Evolutionary conservation across 129 eudicot genomes (phyloP).

Genomic region (Centella asiatica): DNA sequence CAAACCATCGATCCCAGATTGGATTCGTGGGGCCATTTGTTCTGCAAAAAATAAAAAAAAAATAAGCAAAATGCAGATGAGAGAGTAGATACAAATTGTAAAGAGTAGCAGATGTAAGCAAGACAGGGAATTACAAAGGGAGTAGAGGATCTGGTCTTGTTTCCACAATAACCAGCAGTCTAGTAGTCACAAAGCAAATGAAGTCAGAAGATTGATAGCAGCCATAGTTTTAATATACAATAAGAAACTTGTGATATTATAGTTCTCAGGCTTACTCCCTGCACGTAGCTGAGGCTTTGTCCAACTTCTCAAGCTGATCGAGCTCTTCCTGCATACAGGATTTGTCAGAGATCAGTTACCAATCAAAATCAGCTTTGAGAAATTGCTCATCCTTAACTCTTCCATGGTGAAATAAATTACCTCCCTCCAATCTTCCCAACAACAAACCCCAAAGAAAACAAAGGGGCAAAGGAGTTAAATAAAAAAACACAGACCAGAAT

Average conservation of each 20-base stretch:
- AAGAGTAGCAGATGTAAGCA: constrained; percentile 9
- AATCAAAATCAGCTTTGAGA: too few species aligned
- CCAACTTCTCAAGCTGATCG: constrained; percentile 82
- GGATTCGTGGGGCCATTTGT: constrained; percentile 79
- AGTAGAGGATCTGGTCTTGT: constrained; percentile 88
- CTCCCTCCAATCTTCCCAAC: too few species aligned
- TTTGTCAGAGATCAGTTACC: neutral
- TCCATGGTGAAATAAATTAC: too few species aligned
- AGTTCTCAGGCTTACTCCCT: constrained; percentile 60
- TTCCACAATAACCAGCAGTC: constrained; percentile 48
- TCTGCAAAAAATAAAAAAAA: constrained; percentile 29
- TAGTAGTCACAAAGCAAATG: constrained; percentile 18
- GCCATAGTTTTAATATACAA: neutral
- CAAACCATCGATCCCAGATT: constrained; percentile 97
- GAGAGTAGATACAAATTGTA: neutral
- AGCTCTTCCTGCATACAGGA: constrained; percentile 63
- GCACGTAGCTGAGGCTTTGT: constrained; percentile 71
- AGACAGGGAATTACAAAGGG: constrained; percentile 45
- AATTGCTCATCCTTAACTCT: too few species aligned
- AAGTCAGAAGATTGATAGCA: constrained; percentile 1
- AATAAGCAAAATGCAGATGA: neutral
- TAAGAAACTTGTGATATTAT: neutral
- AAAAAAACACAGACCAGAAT: too few species aligned
- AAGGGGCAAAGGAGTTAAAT: too few species aligned
- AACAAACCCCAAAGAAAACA: neutral